Conservation (phyloP, 805 yeast species). For the Candida lessepsii region DNA sequence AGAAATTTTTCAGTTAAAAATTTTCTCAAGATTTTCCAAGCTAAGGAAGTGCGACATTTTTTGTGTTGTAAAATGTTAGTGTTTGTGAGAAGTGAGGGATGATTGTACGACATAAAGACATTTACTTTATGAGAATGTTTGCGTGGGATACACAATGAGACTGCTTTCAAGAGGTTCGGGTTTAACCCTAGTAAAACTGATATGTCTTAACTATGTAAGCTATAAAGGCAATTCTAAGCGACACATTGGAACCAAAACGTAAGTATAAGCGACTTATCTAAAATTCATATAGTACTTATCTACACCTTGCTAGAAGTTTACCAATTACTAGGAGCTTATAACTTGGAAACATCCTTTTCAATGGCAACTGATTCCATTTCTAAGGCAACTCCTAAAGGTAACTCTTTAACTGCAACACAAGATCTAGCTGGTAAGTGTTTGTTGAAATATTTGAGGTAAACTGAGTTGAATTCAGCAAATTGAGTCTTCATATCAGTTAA, state of each 20-base stretch:
- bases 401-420: slow-evolving; percentile 89
- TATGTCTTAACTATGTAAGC: no score
- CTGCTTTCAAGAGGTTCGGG: no score
- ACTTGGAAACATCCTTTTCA: slow-evolving; percentile 43
- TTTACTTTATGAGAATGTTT: no score
- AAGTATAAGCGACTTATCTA: no score
- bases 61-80: no score
- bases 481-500: slow-evolving; percentile 80
- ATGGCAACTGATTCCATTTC: slow-evolving; percentile 94
- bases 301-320: no score
- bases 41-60: slow-evolving; percentile 12
- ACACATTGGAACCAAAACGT: no score
- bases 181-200: no score
- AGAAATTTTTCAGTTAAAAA: slow-evolving; percentile 7
- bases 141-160: no score
- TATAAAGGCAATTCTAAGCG: no score
- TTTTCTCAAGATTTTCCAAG: slow-evolving; percentile 5
- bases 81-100: background rate
- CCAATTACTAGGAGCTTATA: slow-evolving; percentile 21
- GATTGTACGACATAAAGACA: slow-evolving; percentile 1
- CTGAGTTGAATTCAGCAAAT: slow-evolving; percentile 82
- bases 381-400: slow-evolving; percentile 83
- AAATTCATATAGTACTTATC: no score
- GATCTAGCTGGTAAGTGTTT: slow-evolving; percentile 94
- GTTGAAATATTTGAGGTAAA: slow-evolving; percentile 74